Evolutionary conservation across 1,284 basidiomycete species (phyloP).

Genomic region (Malassezia japonica): DNA sequence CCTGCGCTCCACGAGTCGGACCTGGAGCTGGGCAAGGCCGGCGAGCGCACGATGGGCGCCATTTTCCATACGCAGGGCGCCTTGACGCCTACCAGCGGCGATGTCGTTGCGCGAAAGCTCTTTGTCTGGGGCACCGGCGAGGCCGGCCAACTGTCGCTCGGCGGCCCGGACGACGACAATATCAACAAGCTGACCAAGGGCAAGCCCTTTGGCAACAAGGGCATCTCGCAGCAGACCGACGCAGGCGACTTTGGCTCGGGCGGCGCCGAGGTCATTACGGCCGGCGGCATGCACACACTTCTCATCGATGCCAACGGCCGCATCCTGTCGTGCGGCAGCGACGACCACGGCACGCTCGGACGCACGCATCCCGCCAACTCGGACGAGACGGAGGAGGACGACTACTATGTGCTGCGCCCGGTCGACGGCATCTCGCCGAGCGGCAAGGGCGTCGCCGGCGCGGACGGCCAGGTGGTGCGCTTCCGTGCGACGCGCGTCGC

Average conservation of each 20-base stretch:
- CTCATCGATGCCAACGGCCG: conserved; percentile 36
- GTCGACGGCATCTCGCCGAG: conserved; percentile 56
- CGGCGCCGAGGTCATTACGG: conserved; percentile 35
- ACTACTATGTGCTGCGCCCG: conserved; percentile 64
- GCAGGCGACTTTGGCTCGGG: conserved; percentile 31
- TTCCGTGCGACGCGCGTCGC: conserved; percentile 75
- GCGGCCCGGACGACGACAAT: conserved; percentile 39
- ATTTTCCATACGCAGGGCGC: neutral
- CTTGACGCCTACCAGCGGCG: conserved; percentile 13
- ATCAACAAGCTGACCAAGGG: conserved; percentile 42
- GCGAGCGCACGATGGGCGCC: conserved; percentile 5
- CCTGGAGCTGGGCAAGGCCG: neutral
- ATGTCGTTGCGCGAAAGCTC: conserved; percentile 34
- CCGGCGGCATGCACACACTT: conserved; percentile 46
- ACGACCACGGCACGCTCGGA: conserved; percentile 86
- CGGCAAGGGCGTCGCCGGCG: conserved; percentile 52
- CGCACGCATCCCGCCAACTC: conserved; percentile 54
- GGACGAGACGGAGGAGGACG: conserved; percentile 61
- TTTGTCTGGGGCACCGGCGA: conserved; percentile 47
- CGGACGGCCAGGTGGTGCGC: conserved; percentile 59
- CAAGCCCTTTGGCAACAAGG: conserved; percentile 34
- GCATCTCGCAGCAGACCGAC: conserved; percentile 29
- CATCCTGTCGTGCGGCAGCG: conserved; percentile 65
- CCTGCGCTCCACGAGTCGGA: conserved; percentile 5
- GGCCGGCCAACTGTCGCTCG: conserved; percentile 44